These are phyloP conservation scores for Phaffia australis DNA, from an alignment of 768 basidiomycete species.

Conservation along the genomic window DNA sequence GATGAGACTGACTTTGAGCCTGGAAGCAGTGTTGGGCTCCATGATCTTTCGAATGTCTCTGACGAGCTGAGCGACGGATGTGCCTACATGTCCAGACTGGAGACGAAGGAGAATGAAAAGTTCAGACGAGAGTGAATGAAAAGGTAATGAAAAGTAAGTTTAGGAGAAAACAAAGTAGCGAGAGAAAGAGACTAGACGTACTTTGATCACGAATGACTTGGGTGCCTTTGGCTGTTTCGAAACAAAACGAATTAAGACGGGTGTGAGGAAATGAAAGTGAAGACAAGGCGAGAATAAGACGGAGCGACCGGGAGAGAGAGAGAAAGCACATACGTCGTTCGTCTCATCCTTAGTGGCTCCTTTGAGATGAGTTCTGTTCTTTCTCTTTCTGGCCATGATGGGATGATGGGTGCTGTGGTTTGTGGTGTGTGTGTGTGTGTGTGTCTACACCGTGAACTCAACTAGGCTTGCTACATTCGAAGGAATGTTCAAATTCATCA, in stretches of 20 bases:
- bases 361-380: constrained; percentile 24
- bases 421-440: background rate
- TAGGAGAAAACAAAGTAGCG: background rate
- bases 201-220: constrained; percentile 89
- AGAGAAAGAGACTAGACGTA: constrained; percentile 21
- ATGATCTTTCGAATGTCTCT: constrained; percentile 88
- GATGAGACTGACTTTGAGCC: constrained; percentile 58
- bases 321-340: constrained; percentile 7
- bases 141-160: background rate
- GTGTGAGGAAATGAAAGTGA: background rate
- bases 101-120: constrained; percentile 5
- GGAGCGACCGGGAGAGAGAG: too few species aligned
- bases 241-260: background rate
- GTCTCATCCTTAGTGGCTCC: constrained; percentile 5
- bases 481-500: too few species aligned
- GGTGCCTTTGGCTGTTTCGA: constrained; percentile 42
- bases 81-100: constrained; percentile 75
- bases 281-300: background rate
- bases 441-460: too few species aligned
- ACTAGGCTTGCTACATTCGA: too few species aligned
- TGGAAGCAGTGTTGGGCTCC: constrained; percentile 93
- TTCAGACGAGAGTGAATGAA: background rate
- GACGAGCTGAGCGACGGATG: constrained; percentile 75
- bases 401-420: background rate
- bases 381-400: constrained; percentile 17